Percentiles rank a stretch among this genome's conserved stretches.
Evolutionary conservation across 2,329 filamentous ascomycete species (phyloP).

Genomic region (Massarina eburnea): DNA sequence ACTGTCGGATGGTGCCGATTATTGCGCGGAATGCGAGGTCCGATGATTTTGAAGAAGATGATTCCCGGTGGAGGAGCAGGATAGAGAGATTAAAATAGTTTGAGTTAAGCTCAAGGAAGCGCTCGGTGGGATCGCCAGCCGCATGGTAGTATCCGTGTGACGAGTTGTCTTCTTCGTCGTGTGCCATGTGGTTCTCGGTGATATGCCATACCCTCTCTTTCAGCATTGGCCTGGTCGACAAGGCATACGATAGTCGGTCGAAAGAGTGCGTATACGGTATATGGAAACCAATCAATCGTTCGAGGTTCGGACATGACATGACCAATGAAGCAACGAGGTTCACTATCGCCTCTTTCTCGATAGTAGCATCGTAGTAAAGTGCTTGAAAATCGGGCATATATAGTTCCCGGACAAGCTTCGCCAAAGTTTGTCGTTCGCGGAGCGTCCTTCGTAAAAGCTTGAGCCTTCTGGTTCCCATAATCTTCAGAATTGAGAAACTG

Average conservation of each 20-base stretch:
- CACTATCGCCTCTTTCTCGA: constrained; percentile 53
- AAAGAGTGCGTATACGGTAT: constrained; percentile 57
- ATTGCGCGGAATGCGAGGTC: constrained; percentile 58
- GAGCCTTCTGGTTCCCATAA: constrained; percentile 54
- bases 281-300: constrained; percentile 56
- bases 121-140: constrained; percentile 53
- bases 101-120: constrained; percentile 57
- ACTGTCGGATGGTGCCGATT: constrained; percentile 53
- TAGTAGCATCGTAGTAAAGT: constrained; percentile 38
- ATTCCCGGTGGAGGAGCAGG: constrained; percentile 50
- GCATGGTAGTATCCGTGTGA: constrained; percentile 30
- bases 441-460: constrained; percentile 58
- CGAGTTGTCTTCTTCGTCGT: constrained; percentile 33
- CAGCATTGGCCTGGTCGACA: constrained; percentile 57
- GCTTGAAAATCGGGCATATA: constrained; percentile 54
- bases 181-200: constrained; percentile 16
- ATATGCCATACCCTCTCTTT: constrained; percentile 61
- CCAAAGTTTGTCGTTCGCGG: constrained; percentile 53
- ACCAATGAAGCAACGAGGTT: constrained; percentile 59
- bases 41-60: constrained; percentile 16
- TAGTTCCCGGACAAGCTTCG: constrained; percentile 56
- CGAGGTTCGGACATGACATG: constrained; percentile 60
- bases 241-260: constrained; percentile 57
- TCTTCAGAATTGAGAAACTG: constrained; percentile 40
- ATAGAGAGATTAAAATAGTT: constrained; percentile 56